Base-by-base conservation (phyloP, 257 asterid genomes). In the Ophiorrhiza pumila region DNA sequence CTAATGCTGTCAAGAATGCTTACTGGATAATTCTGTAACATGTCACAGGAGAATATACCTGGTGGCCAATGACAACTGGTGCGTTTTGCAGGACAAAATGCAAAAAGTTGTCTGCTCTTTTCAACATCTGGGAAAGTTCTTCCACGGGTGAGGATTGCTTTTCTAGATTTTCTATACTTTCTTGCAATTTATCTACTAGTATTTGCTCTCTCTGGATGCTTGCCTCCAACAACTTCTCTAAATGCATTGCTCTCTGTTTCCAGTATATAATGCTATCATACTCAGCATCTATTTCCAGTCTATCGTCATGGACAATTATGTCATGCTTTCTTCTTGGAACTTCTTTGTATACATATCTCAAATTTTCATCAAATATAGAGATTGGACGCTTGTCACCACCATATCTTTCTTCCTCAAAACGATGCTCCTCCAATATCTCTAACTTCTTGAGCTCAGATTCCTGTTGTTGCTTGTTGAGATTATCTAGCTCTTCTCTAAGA, bases 1-100 rank as follows among this genome's bases (percentile, higher is more conserved):
- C 49, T 23, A 5, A 72, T 58, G 25, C 61, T 1, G 39, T 39
- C 47, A 25, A 57, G 34, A 43, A 17, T 23, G 8, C 8, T 58
- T 47, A 7, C 15, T 41, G 7, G n/a, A 15, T 31, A 43, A 43
- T 42, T 42, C 7, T 7, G 17, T 20, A 22, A 29, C 68, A 57
- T 31, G 76, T 29, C 42, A 64, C 23, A 31, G 55, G 12, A 31
- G 57, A 1, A 42, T 39, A 35, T 52, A 89, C 97, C 95, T 90
- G 96, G 76, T 92, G 98, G 37, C 98, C 98, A 14, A 92, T 92
- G 37, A 92, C 98, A 78, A 92, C 96, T 0, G 98, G 98, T 46
- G 98, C 98, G 80, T 87, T 92, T 74, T 92, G 98, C 64, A 92
- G 94, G 71, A 92, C 86, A 69, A 92, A 92, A 82, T 92, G 98